Base-by-base conservation (phyloP, 805 yeast genomes). In the Scheffersomyces amazonensis region DNA sequence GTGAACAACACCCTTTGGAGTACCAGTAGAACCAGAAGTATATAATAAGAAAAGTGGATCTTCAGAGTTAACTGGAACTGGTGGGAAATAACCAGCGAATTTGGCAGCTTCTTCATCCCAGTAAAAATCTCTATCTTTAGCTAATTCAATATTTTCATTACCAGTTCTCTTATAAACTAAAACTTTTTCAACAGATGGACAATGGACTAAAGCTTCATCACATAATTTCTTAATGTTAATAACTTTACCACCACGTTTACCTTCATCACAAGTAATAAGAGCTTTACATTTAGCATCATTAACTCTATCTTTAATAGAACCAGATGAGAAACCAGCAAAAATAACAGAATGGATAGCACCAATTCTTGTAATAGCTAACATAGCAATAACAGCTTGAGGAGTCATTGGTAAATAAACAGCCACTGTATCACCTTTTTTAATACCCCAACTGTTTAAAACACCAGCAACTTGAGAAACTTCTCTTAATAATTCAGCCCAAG, bases 331-430 rank as follows among this genome's bases (percentile, higher is more conserved):
- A 5, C 95, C 95, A 20, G 95, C 95, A 67, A 86, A 86, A 22
- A 86, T 83, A 25, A 85, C 93, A 2, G 91, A 83, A 61, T 86
- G 95, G 43, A 85, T 69, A 11, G 95, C 95, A 52, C 95, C 95
- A 46, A 86, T 69, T 63, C 95, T 74, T 30, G 78, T 76, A 54
- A 85, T 83, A 18, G 95, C 95, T 62, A 86, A 65, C 69, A 86
- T 64, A 19, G 93, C 78, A 40, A 83, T 69, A 36, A 86, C 64
- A 28, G 93, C 90, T 58, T 84, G 87, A 32, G 90, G 84, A 46
- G 81, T 82, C 93, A 85, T 86, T 52, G 95, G 95, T 69, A 86
- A 70, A 60, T 86, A 86, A 37, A 86, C 85, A 17, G 93, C 93
- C 40, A 86, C 91, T 13, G 89, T 82, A 57, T 86, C 95, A 51